phyloP scores from a whole-genome alignment of 768 basidiomycete genomes.

The Russula sp. region DNA sequence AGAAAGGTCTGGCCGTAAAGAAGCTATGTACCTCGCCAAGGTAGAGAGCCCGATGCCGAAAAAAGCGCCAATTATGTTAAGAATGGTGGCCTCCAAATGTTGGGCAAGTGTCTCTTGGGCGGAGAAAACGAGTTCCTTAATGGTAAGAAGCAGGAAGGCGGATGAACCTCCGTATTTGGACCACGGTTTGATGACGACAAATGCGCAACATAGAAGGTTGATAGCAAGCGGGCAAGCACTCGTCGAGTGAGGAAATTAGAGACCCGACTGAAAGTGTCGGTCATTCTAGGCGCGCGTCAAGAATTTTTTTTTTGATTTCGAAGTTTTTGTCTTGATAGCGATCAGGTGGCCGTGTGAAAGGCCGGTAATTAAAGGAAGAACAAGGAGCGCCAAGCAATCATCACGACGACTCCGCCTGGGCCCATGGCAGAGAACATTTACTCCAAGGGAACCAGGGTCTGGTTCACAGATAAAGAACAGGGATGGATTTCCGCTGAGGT shows the following conservation, averaged over 20 bases:
- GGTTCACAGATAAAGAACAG: conserved; percentile 92
- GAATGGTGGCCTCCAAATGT: conserved; percentile 45
- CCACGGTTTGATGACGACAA: conserved; percentile 43
- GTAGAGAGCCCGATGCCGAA: conserved; percentile 41
- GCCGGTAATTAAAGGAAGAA: conserved; percentile 9
- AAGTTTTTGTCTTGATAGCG: background rate
- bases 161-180: conserved; percentile 40
- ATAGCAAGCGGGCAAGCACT: conserved; percentile 43
- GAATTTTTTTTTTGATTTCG: background rate
- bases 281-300: background rate
- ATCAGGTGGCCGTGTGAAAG: conserved; percentile 27
- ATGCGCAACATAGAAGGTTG: conserved; percentile 44
- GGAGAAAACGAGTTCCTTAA: conserved; percentile 50
- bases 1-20: conserved; percentile 33
- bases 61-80: conserved; percentile 45
- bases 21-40: conserved; percentile 39
- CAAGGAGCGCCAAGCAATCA: conserved; percentile 10
- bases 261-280: background rate
- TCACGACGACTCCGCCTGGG: conserved; percentile 24
- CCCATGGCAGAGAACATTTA: conserved; percentile 89
- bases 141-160: conserved; percentile 40
- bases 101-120: conserved; percentile 48
- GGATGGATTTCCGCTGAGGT: conserved; percentile 94
- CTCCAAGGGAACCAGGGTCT: conserved; percentile 84
- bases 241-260: conserved; percentile 35